Evolutionary conservation across 2,329 filamentous ascomycete genomes (phyloP), one percentile per base, ranked within the genome.

Genomic region (Pseudocercospora macadamiae): DNA sequence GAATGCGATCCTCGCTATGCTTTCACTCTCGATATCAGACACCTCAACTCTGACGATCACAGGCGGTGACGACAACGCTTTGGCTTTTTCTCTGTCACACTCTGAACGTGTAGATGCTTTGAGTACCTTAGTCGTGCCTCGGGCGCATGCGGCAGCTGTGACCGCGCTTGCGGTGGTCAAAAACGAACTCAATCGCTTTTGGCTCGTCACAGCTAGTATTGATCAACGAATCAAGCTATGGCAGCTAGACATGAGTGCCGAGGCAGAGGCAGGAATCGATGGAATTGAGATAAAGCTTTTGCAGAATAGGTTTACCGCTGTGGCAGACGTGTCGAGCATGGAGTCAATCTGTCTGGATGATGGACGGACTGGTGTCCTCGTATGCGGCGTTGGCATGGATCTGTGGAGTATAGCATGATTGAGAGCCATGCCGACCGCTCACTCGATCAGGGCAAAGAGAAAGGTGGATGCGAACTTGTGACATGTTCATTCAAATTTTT

Each of bases 61-160:
- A 0, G 91, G 90, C 23, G 92, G 95, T 19, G 95, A 99, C 68
- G 95, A 97, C 73, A 95, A 95, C 62, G 88, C 89, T 3, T 73
- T 97, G 0, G 87, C 83, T 0, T 68, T 90, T 9, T 83, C 82
- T 0, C 70, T 82, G 19, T 18, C 21, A 34, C 12, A 10, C 7
- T 26, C 19, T 25, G 26, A 44, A 26, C 19, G 36, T n/a, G n/a
- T n/a, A n/a, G n/a, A n/a, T n/a, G n/a, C 26, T 23, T 53, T 62
- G 9, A 45, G 57, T 1, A 76, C 75, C 1, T 64, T 78, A 3
- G 63, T 82, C 9, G 73, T 89, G 1, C 77, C 77, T 21, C 79
- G 80, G 1, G 88, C 89, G 0, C 90, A 95, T 68, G 86, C 87
- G 0, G 89, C 89, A 1, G 88, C 89, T 2, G 79, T 93, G 44